Evolutionary conservation across 805 yeast genomes (phyloP), one percentile per base, ranked within the genome.

Genomic region (Wickerhamomyces mucosus): DNA sequence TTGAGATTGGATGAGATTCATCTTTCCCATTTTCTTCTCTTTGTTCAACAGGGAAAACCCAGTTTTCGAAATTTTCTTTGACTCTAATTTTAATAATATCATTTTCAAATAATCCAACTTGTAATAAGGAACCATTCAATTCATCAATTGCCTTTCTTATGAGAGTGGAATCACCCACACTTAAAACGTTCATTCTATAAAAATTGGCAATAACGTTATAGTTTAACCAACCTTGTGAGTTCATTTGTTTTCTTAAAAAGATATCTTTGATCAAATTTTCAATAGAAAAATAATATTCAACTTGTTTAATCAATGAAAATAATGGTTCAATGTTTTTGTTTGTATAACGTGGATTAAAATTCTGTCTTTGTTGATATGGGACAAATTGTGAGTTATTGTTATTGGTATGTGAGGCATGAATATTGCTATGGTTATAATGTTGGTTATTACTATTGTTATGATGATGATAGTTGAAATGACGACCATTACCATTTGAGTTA

Each of bases 191-290:
- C 44, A 89, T 76, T 50, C 96, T 72, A 61, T 79, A 75, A 56
- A 86, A 86, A 37, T 67, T 61, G 37, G 84, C 74, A 41, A 85
- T 66, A 35, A 73, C 65, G 6, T 55, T 50, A 36, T 85, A 56
- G 21, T 77, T 73, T 33, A 86, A 67, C 66, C 78, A 77, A 17
- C 96, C 96, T 37, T 73, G 65, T 28, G 68, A 47, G 55, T 78
- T 72, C 94, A 89, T 82, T 48, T 81, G 82, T 42, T 74, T 70
- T 57, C 95, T 75, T 58, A 92, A 66, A 53, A 61, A 89, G 31
- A 78, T 62, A 59, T 92, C 98, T 59, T 85, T 82, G 45, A 79
- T 65, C 58, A 92, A 67, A 58, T 92, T 92, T 46, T 85, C 95
- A 31, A 77, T 65, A 19, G 94, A 78, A 61, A 92, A 82, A 58